Percentiles rank a stretch among this genome's conserved stretches.
These are phyloP conservation scores for Filobasidium floriforme DNA, from an alignment of 768 basidiomycete genomes.

Conservation along the genomic window DNA sequence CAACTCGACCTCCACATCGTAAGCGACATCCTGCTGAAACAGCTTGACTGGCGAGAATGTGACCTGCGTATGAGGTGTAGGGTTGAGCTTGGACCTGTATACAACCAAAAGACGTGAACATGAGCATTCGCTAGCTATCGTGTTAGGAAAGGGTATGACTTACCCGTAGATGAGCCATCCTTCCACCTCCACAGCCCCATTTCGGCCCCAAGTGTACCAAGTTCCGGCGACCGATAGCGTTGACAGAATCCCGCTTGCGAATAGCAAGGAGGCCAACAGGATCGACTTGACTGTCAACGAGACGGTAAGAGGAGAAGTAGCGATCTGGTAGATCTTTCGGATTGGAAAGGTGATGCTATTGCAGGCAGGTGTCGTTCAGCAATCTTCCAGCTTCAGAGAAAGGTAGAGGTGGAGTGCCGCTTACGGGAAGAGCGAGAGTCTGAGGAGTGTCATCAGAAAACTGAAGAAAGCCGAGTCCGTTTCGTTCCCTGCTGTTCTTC, in stretches of 20 bases:
- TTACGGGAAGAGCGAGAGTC: not conserved
- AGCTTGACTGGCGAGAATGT: conserved; percentile 25
- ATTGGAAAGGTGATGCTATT: conserved; percentile 33
- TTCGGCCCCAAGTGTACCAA: conserved; percentile 40
- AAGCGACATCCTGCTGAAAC: conserved; percentile 38
- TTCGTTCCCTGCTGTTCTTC: not conserved
- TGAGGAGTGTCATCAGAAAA: not conserved
- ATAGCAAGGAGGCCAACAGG: conserved; percentile 29
- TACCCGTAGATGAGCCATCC: conserved; percentile 44
- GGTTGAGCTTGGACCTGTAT: conserved; percentile 33
- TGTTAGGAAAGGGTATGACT: conserved; percentile 13
- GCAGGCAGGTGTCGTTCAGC: not conserved
- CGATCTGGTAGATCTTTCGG: conserved; percentile 28
- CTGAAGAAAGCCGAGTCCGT: not conserved
- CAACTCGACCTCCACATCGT: conserved; percentile 43
- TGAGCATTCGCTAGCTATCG: not conserved
- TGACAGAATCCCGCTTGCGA: conserved; percentile 35
- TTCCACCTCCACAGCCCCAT: conserved; percentile 36
- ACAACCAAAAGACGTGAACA: not conserved
- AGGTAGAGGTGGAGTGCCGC: not conserved
- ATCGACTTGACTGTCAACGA: conserved; percentile 33
- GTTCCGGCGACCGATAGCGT: conserved; percentile 38
- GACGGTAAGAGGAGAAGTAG: conserved; percentile 39
- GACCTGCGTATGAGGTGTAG: conserved; percentile 36
- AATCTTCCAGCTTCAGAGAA: no score